A percentile compares a stretch with the other conserved stretches of the same genome.
Conservation (phyloP, 352 stramenopile genomes). For the Phytophthora foliorum region DNA sequence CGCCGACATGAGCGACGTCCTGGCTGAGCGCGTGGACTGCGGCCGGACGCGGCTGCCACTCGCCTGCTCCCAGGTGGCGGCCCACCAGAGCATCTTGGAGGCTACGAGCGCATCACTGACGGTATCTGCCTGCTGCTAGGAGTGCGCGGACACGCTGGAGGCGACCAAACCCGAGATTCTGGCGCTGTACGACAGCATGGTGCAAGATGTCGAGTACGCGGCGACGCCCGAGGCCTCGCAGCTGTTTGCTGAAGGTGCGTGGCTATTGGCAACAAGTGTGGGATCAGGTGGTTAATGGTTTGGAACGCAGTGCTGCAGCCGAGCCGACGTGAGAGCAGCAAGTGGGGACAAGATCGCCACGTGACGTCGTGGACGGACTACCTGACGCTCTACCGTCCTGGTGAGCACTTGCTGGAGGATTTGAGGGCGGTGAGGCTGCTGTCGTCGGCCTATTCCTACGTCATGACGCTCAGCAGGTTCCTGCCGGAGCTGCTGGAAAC, state of each 20-base stretch:
- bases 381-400: slow-evolving; percentile 48
- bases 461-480: slow-evolving; percentile 70
- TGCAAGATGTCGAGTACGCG: slow-evolving; percentile 54
- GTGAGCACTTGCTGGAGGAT: slow-evolving; percentile 45
- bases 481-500: slow-evolving; percentile 32
- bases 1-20: slow-evolving; percentile 30
- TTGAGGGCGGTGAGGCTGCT: slow-evolving; percentile 52
- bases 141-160: slow-evolving; percentile 44
- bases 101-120: slow-evolving; percentile 3
- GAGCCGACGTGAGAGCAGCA: slow-evolving; percentile 28
- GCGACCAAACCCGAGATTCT: slow-evolving; percentile 37
- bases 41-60: slow-evolving; percentile 50
- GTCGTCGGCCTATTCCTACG: slow-evolving; percentile 77
- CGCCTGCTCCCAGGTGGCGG: slow-evolving; percentile 52
- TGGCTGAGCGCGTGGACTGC: slow-evolving; percentile 43
- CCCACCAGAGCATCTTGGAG: not conserved
- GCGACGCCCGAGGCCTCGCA: slow-evolving; percentile 43
- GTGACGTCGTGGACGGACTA: slow-evolving; percentile 57
- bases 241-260: slow-evolving; percentile 57
- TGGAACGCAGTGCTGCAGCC: slow-evolving; percentile 40
- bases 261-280: slow-evolving; percentile 15
- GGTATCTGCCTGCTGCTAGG: slow-evolving; percentile 25
- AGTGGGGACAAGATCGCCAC: slow-evolving; percentile 16
- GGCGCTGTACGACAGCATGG: slow-evolving; percentile 49
- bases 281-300: not conserved